These are phyloP conservation scores for Candida chauliodis DNA, from an alignment of 805 yeast genomes.

Conservation along the genomic window DNA sequence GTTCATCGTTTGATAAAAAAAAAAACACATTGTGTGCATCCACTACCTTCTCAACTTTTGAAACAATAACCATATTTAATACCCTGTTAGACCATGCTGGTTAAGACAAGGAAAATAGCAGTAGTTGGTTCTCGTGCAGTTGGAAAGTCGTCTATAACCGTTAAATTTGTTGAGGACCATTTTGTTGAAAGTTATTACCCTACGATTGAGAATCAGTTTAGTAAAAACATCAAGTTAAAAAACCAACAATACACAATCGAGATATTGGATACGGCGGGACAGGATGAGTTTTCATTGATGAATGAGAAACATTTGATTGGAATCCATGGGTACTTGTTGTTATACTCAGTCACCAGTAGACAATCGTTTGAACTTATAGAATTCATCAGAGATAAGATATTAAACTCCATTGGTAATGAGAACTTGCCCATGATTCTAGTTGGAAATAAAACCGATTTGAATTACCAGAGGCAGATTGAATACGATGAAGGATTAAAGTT, in stretches of 20 bases:
- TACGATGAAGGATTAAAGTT: constrained; percentile 48
- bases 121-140: constrained; percentile 87
- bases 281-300: constrained; percentile 81
- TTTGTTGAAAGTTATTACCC: constrained; percentile 89
- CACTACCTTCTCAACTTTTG: too few relatives aligned
- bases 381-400: constrained; percentile 76
- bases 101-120: constrained; percentile 69
- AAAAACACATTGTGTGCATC: background rate
- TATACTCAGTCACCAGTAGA: constrained; percentile 76
- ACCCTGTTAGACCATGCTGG: constrained; percentile 25
- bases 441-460: constrained; percentile 73
- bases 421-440: constrained; percentile 49
- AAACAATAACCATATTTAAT: too few relatives aligned
- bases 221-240: constrained; percentile 62
- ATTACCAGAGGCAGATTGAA: constrained; percentile 57
- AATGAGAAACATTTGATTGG: constrained; percentile 77
- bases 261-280: constrained; percentile 90
- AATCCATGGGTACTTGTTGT: constrained; percentile 77
- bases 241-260: constrained; percentile 78
- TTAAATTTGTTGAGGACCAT: constrained; percentile 82
- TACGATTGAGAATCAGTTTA: constrained; percentile 82
- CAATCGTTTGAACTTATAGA: constrained; percentile 74
- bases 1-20: background rate
- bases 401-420: constrained; percentile 58
- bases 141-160: constrained; percentile 82